These are phyloP conservation scores for Rhododendron mucronatum DNA, from an alignment of 148 eudicot genomes.

Conservation along the genomic window DNA sequence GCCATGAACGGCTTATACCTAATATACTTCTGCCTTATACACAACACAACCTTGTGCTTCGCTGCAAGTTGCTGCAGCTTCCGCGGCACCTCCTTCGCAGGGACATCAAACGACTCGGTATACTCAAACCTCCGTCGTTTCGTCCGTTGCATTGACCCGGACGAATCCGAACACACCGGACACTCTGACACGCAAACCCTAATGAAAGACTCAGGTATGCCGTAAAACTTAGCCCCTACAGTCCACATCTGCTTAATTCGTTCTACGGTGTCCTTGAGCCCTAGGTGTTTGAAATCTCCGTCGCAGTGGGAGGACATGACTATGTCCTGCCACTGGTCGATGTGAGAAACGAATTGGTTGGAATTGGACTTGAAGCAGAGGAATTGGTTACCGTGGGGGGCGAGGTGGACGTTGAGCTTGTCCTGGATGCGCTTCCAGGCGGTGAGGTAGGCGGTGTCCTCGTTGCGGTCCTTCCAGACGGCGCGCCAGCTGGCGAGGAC, in stretches of 20 bases:
- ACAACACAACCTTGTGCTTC: constrained; percentile 83
- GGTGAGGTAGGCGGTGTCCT: constrained; percentile 83
- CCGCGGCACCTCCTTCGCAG: constrained; percentile 72
- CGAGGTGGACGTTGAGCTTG: constrained; percentile 49
- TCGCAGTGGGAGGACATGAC: constrained; percentile 66
- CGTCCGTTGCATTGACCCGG: constrained; percentile 30
- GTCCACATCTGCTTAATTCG: constrained; percentile 88
- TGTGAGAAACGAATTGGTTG: constrained; percentile 69
- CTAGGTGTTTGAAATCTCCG: constrained; percentile 65
- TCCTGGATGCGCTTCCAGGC: constrained; percentile 98
- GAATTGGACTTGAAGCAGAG: constrained; percentile 78
- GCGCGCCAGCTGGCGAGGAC: constrained; percentile 78
- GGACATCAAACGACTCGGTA: constrained; percentile 80
- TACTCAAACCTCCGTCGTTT: constrained; percentile 87
- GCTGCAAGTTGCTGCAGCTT: constrained; percentile 68
- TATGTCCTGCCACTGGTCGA: constrained; percentile 86
- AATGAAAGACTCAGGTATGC: constrained; percentile 87
- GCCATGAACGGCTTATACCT: constrained; percentile 98
- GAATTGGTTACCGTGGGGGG: constrained; percentile 41
- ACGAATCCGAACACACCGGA: constrained; percentile 47
- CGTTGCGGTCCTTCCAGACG: constrained; percentile 95
- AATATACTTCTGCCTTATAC: constrained; percentile 94
- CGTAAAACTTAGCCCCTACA: constrained; percentile 94
- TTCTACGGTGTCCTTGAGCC: constrained; percentile 76
- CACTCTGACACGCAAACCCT: constrained; percentile 71